A percentile compares a stretch with the other conserved stretches of the same genome.
phyloP scores from a whole-genome alignment of 139 green algal genomes.

The Desmodesmus armatus region DNA sequence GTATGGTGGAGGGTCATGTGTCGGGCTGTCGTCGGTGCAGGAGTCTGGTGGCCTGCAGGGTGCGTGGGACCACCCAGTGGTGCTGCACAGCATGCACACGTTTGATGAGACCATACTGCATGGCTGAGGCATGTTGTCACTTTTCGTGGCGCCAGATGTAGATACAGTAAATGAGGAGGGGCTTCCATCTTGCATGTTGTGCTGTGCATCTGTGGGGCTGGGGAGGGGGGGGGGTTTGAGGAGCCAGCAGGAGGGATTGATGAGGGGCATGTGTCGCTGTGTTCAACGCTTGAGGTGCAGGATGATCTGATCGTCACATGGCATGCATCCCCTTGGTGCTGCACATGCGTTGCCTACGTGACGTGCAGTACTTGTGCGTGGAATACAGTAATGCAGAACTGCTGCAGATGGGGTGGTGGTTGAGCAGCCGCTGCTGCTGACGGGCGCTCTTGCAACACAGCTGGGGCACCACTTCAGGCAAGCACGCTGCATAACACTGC shows the following conservation, averaged over 20 bases:
- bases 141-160: no score
- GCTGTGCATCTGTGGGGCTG: neutral
- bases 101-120: neutral
- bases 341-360: neutral
- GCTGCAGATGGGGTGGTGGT: neutral
- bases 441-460: neutral
- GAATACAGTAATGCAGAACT: neutral
- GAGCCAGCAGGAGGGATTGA: slow-evolving; percentile 1
- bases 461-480: neutral
- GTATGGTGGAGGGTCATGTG: no score
- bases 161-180: no score
- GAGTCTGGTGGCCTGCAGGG: no score
- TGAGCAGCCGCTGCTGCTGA: neutral
- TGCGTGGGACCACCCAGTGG: no score
- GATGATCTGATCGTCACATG: neutral
- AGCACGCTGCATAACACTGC: neutral
- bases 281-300: neutral
- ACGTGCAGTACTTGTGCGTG: neutral
- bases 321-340: no score
- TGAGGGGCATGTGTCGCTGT: no score
- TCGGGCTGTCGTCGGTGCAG: no score
- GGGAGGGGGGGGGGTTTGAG: neutral
- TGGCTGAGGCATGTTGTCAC: neutral
- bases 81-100: no score
- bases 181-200: no score